Percentiles rank a stretch among this genome's conserved stretches.
Evolutionary conservation across 176 grass and related monocot species (phyloP).

Genomic region (Musa troglodytarum): DNA sequence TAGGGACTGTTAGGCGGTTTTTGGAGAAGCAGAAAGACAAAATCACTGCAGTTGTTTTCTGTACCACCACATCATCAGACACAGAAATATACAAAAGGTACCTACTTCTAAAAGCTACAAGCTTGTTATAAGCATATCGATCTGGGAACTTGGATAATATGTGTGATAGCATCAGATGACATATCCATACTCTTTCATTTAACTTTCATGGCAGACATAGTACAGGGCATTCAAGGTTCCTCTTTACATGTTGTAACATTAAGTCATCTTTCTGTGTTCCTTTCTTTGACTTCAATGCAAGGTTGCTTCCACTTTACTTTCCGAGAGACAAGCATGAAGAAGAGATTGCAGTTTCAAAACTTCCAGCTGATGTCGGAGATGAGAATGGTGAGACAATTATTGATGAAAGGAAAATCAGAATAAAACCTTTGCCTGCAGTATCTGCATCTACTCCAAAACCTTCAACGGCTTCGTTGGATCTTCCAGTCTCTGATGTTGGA

Average conservation of each 20-base stretch:
- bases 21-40: constrained; percentile 94
- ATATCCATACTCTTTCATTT: background rate
- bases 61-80: constrained; percentile 65
- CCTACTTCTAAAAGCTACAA: background rate
- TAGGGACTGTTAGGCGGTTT: constrained; percentile 87
- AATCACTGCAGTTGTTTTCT: constrained; percentile 81
- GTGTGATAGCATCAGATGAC: background rate
- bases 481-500: constrained; percentile 58
- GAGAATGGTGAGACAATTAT: constrained; percentile 98
- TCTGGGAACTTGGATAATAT: background rate
- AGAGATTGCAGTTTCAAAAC: constrained; percentile 69
- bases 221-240: background rate
- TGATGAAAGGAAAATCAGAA: constrained; percentile 97
- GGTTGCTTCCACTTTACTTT: constrained; percentile 93
- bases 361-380: constrained; percentile 95
- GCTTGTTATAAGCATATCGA: constrained; percentile 3
- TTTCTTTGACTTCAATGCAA: constrained; percentile 13
- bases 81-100: constrained; percentile 98
- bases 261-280: background rate
- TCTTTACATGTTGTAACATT: background rate
- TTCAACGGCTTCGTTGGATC: constrained; percentile 27
- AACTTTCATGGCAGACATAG: background rate
- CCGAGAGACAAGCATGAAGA: constrained; percentile 93
- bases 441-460: constrained; percentile 25
- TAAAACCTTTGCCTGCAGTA: constrained; percentile 72